Base-by-base conservation (phyloP, 352 stramenopile genomes). In the Globisporangium paddicum region DNA sequence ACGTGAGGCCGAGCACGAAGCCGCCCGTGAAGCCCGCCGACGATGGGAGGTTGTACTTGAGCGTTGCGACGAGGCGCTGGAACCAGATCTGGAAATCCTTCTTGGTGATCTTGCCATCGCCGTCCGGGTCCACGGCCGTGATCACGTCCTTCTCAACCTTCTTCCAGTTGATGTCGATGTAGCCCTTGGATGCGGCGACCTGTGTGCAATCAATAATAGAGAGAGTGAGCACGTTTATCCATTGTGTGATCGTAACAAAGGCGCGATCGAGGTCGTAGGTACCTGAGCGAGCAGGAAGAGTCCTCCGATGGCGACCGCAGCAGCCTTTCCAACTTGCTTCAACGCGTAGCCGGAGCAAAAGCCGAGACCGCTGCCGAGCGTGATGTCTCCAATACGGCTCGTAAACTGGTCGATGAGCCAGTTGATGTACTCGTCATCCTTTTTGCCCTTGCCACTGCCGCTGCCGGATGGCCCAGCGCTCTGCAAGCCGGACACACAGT, bases 91-190 rank as follows among this genome's bases (percentile, higher is more conserved):
- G 78, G 54, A 93, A 59, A 62, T 96, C 87, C 37, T 88, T 67
- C 62, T 77, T 81, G 41, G 86, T 81, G 67, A 96, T 82, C 73
- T 94, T 94, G 63, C 84, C 86, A 50, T 96, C 86, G 58, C 79
- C 77, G 64, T 95, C 82, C 0, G 78, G 72, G 64, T 96, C 87
- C 28, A 96, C 78, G n/a, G 80, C 78, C 19, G 68, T 68, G 58
- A 93, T 85, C 42, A 92, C 78, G 62, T 95, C 86, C 53, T 89
- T 89, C 55, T 96, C 81, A 34, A 96, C 78, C 70, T 96, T 96
- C 55, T 75, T 72, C 87, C 86, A 96, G 65, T 96, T 87, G 58
- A 96, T 92, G 58, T 95, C 69, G 59, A 96, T 89, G 79, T 96
- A 96, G 38, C 87, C 87, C 48, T 91, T 82, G 35, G 85, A 91